These are phyloP conservation scores for Chenopodium formosanum DNA, from an alignment of 148 eudicot genomes.

Conservation along the genomic window DNA sequence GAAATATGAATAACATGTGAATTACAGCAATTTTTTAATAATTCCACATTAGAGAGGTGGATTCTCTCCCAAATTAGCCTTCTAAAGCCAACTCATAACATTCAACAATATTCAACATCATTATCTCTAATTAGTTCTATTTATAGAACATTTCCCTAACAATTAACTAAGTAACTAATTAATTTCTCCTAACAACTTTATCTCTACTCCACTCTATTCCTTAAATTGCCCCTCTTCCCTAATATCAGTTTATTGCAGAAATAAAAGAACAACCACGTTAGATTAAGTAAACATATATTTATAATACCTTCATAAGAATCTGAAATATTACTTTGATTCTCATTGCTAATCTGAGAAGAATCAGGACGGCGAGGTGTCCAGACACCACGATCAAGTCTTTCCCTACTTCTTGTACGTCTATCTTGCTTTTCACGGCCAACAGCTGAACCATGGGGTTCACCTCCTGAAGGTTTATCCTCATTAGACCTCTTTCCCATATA, in stretches of 20 bases:
- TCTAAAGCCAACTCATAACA: too few relatives aligned
- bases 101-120: too few relatives aligned
- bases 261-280: constrained; percentile 5
- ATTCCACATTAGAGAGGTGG: too few relatives aligned
- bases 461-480: constrained; percentile 51
- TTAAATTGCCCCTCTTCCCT: too few relatives aligned
- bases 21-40: too few relatives aligned
- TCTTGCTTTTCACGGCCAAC: constrained; percentile 65
- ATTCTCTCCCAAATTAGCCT: too few relatives aligned
- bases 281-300: background rate
- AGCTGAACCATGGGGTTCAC: constrained; percentile 43
- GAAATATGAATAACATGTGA: too few relatives aligned
- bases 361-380: constrained; percentile 93
- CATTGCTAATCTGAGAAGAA: constrained; percentile 58
- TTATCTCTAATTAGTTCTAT: too few relatives aligned
- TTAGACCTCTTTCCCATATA: constrained; percentile 36
- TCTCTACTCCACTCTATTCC: too few relatives aligned
- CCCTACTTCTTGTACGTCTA: constrained; percentile 74
- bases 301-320: constrained; percentile 63
- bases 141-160: too few relatives aligned
- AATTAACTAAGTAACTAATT: too few relatives aligned
- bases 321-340: constrained; percentile 37
- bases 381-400: constrained; percentile 91
- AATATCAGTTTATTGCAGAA: background rate
- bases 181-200: too few relatives aligned